Percentiles rank a stretch among this genome's conserved stretches.
phyloP scores from a whole-genome alignment of 2,329 filamentous ascomycete genomes.

The Hymenoscyphus albidus region DNA sequence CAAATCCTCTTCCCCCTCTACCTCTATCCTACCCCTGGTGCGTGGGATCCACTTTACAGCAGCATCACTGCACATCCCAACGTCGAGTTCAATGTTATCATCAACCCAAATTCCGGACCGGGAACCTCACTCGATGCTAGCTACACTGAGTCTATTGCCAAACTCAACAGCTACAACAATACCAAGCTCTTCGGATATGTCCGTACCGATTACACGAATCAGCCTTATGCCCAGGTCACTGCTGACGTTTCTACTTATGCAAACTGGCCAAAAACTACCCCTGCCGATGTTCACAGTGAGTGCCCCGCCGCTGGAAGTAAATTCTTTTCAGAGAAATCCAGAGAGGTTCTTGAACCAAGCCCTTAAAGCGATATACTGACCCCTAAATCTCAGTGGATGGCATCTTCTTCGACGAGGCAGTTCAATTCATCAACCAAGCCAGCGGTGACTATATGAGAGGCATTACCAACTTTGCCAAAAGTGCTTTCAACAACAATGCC shows the following conservation, averaged over 20 bases:
- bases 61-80: conserved; percentile 21
- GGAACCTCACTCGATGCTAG: conserved; percentile 34
- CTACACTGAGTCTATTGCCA: conserved; percentile 33
- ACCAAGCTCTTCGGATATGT: conserved; percentile 40
- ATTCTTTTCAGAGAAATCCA: too few species aligned
- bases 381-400: conserved; percentile 9
- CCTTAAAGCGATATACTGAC: too few species aligned
- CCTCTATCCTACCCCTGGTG: conserved; percentile 23
- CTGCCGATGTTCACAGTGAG: too few species aligned
- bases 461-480: background rate
- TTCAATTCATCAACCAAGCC: background rate
- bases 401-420: conserved; percentile 22
- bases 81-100: conserved; percentile 27
- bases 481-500: background rate
- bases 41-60: conserved; percentile 24
- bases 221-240: conserved; percentile 25
- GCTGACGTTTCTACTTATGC: conserved; percentile 37
- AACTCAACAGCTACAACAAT: conserved; percentile 38
- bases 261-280: conserved; percentile 29
- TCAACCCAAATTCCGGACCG: conserved; percentile 33
- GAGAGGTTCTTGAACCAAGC: too few species aligned
- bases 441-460: background rate
- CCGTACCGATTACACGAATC: conserved; percentile 34
- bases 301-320: too few species aligned
- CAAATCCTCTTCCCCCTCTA: conserved; percentile 27